A percentile compares a stretch with the other conserved stretches of the same genome.
Conservation (phyloP, 805 yeast species). For the Nakazawaea populi region DNA sequence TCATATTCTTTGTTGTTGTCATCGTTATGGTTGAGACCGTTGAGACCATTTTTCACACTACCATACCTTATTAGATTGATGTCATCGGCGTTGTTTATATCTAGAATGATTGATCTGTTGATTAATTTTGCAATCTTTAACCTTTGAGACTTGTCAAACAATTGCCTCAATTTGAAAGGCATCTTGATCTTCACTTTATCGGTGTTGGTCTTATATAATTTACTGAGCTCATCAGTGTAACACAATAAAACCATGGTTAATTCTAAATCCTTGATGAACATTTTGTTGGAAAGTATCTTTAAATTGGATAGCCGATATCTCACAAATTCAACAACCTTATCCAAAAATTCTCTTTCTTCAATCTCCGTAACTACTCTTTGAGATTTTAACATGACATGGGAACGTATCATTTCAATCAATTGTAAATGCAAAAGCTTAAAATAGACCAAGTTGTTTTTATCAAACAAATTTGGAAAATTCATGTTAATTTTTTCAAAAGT, state of each 20-base stretch:
- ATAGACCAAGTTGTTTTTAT: slow-evolving; percentile 57
- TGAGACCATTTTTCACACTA: background rate
- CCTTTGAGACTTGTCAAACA: slow-evolving; percentile 58
- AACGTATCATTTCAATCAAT: slow-evolving; percentile 73
- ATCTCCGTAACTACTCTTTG: slow-evolving; percentile 15
- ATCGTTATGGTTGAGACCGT: background rate
- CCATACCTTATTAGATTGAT: slow-evolving; percentile 13
- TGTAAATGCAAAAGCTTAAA: slow-evolving; percentile 69
- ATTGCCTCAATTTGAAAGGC: slow-evolving; percentile 47
- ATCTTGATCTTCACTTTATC: slow-evolving; percentile 25
- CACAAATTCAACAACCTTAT: slow-evolving; percentile 51
- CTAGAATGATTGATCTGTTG: slow-evolving; percentile 55
- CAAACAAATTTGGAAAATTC: slow-evolving; percentile 59
- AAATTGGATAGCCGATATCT: slow-evolving; percentile 38
- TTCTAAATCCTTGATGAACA: slow-evolving; percentile 68
- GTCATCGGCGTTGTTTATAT: slow-evolving; percentile 20
- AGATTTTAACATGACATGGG: slow-evolving; percentile 29
- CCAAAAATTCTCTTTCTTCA: slow-evolving; percentile 43
- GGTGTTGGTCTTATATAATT: background rate
- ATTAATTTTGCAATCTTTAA: slow-evolving; percentile 63
- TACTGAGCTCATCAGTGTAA: slow-evolving; percentile 29
- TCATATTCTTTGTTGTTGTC: background rate
- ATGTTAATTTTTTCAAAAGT: slow-evolving; percentile 55
- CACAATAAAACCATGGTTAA: slow-evolving; percentile 76
- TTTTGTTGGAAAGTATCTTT: slow-evolving; percentile 32